Evolutionary conservation across 306 rosid genomes (phyloP).

Genomic region (Psophocarpus tetragonolobus): DNA sequence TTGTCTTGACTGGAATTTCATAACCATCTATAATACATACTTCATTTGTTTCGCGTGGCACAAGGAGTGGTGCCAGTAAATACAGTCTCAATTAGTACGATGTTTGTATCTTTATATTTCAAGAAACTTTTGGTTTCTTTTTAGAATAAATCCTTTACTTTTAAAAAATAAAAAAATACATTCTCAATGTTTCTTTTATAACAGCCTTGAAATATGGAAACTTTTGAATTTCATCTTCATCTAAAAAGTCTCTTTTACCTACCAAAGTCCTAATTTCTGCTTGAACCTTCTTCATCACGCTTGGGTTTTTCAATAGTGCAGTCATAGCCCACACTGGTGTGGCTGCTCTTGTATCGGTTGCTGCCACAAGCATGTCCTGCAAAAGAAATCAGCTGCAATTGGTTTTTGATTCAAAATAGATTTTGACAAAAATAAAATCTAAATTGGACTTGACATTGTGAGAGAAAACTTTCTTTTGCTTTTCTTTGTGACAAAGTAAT

Average conservation of each 20-base stretch:
- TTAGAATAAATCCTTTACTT: no score
- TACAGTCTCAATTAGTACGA: no score
- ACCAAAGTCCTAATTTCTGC: background rate
- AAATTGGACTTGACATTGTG: background rate
- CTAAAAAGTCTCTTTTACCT: background rate
- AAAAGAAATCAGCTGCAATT: background rate
- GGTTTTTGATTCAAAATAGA: background rate
- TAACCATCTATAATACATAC: background rate
- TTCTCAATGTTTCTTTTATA: conserved; percentile 24
- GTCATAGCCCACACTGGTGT: conserved; percentile 1
- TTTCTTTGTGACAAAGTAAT: background rate
- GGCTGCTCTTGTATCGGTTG: conserved; percentile 11
- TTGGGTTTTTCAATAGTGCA: conserved; percentile 13
- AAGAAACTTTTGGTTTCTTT: no score
- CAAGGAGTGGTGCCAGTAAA: background rate
- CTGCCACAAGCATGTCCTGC: conserved; percentile 11
- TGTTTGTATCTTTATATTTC: no score
- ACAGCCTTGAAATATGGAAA: conserved; percentile 16
- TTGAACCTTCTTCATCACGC: conserved; percentile 8
- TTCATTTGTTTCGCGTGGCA: conserved; percentile 7
- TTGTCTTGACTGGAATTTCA: background rate
- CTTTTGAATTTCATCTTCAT: conserved; percentile 7
- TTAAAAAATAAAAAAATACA: no score
- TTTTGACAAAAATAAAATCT: background rate
- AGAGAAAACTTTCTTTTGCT: background rate